Conservation (phyloP, 208 protist genomes). For the Crithidia expoeki region DNA sequence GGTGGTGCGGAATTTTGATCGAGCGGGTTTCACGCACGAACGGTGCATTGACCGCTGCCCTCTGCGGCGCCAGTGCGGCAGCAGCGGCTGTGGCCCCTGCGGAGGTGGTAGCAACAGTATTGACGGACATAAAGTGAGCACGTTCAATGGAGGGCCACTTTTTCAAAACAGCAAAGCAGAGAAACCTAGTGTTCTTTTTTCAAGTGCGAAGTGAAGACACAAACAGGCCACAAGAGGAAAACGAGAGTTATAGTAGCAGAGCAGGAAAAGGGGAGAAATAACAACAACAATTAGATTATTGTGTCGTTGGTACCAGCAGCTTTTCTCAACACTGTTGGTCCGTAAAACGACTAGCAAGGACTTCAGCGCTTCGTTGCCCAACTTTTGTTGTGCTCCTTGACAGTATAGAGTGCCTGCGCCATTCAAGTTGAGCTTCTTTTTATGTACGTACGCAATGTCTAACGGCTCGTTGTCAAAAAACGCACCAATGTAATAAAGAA, state of each 20-base stretch:
- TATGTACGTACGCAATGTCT: background rate
- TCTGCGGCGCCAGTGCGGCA: conserved; percentile 6
- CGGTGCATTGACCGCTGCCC: conserved; percentile 7
- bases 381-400: no score
- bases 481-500: background rate
- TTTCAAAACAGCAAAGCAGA: no score
- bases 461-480: background rate
- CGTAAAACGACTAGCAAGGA: no score
- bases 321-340: no score
- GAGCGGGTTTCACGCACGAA: conserved; percentile 78
- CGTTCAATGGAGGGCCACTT: no score
- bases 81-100: conserved; percentile 1
- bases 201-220: background rate
- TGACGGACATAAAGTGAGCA: conserved; percentile 25
- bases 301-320: no score
- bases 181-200: background rate
- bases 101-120: conserved; percentile 14
- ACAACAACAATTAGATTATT: no score
- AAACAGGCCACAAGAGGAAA: background rate
- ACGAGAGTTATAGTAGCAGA: background rate
- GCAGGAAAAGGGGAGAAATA: no score
- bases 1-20: conserved; percentile 95
- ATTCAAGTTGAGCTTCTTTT: no score
- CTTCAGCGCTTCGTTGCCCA: no score
- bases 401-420: no score